phyloP scores from a whole-genome alignment of 2,329 filamentous ascomycete species.

The Penicillium sp. region DNA sequence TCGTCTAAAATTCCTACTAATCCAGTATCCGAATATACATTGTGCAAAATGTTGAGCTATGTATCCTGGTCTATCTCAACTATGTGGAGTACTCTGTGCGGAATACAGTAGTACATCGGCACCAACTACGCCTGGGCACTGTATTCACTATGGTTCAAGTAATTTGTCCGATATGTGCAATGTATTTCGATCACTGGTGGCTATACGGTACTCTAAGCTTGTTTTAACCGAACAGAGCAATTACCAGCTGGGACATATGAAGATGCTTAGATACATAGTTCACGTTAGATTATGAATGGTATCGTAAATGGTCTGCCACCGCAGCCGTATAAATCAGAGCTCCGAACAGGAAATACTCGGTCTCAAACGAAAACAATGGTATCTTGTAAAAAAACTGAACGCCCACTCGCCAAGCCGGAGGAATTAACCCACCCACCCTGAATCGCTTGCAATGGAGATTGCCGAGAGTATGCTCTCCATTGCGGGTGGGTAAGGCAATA shows the following conservation, averaged over 20 bases:
- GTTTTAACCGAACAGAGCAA: background rate
- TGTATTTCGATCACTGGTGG: no score
- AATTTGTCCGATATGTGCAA: background rate
- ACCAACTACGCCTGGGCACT: no score
- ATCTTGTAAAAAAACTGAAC: slow-evolving; percentile 23
- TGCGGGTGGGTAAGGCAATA: no score
- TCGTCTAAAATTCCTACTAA: background rate
- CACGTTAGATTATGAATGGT: background rate
- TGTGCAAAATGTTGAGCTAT: background rate
- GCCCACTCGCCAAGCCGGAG: slow-evolving; percentile 17
- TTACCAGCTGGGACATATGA: background rate
- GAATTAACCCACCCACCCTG: slow-evolving; percentile 14
- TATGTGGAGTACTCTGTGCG: no score
- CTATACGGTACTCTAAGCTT: no score
- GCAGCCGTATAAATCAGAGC: background rate
- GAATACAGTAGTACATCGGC: no score
- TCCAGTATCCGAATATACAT: background rate
- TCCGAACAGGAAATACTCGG: background rate
- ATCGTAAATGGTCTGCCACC: background rate
- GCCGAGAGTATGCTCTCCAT: no score
- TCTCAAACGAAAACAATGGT: slow-evolving; percentile 9
- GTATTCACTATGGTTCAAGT: background rate
- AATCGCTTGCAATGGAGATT: no score
- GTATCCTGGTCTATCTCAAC: background rate
- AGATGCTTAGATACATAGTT: background rate